These are phyloP conservation scores for Hanseniaspora mollemarum DNA, from an alignment of 805 yeast species.

Conservation along the genomic window DNA sequence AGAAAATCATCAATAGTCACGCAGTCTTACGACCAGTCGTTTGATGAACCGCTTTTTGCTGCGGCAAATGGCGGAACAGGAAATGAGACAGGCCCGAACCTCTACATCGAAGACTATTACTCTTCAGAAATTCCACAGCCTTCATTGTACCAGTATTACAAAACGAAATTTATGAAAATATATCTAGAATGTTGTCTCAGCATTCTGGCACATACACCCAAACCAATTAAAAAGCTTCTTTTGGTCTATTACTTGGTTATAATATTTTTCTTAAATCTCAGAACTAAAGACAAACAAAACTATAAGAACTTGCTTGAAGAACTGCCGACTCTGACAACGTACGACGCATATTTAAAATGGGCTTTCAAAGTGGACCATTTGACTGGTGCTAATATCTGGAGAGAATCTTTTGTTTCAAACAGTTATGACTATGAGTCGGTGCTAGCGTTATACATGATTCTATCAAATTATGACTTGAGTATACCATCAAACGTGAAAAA, in stretches of 20 bases:
- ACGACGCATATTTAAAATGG: conserved; percentile 57
- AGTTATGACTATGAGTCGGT: conserved; percentile 78
- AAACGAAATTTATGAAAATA: conserved; percentile 6
- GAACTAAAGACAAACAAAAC: conserved; percentile 8
- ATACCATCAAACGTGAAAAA: conserved; percentile 38
- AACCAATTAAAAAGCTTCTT: neutral
- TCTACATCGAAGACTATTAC: conserved; percentile 3
- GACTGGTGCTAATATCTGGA: conserved; percentile 52
- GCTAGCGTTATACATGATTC: conserved; percentile 53
- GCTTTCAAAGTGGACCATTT: conserved; percentile 41
- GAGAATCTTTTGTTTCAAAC: conserved; percentile 70
- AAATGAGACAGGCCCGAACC: neutral
- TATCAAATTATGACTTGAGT: conserved; percentile 42
- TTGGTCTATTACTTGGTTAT: neutral
- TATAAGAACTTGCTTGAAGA: conserved; percentile 28
- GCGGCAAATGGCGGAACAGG: neutral
- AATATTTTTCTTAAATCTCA: neutral
- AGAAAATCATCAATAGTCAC: neutral
- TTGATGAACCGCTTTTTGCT: neutral
- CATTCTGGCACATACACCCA: conserved; percentile 5
- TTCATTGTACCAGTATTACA: conserved; percentile 8
- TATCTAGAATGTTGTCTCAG: conserved; percentile 10
- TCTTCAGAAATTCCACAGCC: neutral
- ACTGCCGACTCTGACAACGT: conserved; percentile 43
- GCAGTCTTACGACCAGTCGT: neutral